Conservation (phyloP, 2,329 filamentous ascomycete genomes). For the Emydomyces testavorans region DNA sequence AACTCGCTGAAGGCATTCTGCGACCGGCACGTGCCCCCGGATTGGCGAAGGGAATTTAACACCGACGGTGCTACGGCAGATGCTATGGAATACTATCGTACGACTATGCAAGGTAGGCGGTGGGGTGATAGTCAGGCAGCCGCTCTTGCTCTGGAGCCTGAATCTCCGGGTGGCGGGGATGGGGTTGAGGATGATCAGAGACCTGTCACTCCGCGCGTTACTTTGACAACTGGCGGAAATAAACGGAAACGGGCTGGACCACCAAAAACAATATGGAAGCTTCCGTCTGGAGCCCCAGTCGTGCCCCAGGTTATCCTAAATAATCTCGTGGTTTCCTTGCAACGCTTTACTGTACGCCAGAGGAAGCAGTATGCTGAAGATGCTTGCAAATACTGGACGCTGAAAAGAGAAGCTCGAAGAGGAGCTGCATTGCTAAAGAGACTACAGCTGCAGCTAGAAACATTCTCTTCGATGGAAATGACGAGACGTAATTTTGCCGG, state of each 20-base stretch:
- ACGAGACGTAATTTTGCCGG: conserved; percentile 90
- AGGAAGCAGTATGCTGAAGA: conserved; percentile 87
- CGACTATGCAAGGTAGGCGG: conserved; percentile 73
- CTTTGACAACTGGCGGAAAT: conserved; percentile 44
- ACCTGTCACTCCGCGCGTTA: conserved; percentile 38
- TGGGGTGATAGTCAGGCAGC: conserved; percentile 87
- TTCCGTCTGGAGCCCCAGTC: conserved; percentile 88
- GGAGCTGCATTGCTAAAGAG: conserved; percentile 87
- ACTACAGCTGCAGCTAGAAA: conserved; percentile 86
- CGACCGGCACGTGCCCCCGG: conserved; percentile 81
- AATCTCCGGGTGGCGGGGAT: conserved; percentile 47
- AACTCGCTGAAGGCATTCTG: conserved; percentile 89
- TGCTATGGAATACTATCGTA: conserved; percentile 80
- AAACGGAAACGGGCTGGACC: conserved; percentile 45
- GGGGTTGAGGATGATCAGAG: conserved; percentile 36
- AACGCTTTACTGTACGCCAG: conserved; percentile 71
- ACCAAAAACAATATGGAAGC: conserved; percentile 68
- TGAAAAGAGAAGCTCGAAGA: conserved; percentile 85
- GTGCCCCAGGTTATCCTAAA: conserved; percentile 83
- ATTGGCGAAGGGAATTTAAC: conserved; percentile 77
- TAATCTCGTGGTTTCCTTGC: conserved; percentile 69
- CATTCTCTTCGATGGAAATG: conserved; percentile 94
- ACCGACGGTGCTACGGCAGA: conserved; percentile 69
- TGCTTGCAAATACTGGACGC: conserved; percentile 92
- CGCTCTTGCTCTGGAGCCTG: conserved; percentile 68